Percentiles rank a stretch among this genome's conserved stretches.
Conservation (phyloP, 148 eudicot species). For the Amaranthus cruentus region DNA sequence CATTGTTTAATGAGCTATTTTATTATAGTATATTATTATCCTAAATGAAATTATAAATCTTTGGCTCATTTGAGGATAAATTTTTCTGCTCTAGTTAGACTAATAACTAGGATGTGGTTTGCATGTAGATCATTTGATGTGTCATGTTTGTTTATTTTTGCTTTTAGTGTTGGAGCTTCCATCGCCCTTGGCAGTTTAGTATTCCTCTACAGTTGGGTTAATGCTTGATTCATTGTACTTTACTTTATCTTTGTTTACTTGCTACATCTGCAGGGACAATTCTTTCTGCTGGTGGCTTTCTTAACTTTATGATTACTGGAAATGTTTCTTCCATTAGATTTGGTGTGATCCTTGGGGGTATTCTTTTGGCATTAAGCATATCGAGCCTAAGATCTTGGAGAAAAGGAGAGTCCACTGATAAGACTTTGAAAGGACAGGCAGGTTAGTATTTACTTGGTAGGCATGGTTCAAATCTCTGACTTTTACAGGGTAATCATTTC, state of each 20-base stretch:
- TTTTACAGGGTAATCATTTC: background rate
- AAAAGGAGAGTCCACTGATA: constrained; percentile 46
- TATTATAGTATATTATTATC: no score
- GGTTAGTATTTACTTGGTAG: constrained; percentile 39
- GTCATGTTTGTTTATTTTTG: no score
- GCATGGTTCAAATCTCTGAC: background rate
- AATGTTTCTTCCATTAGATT: constrained; percentile 75
- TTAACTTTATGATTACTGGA: constrained; percentile 83
- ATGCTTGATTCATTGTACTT: background rate
- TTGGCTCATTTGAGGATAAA: no score
- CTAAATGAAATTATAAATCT: no score
- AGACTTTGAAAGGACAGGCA: constrained; percentile 77
- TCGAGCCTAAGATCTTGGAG: constrained; percentile 82
- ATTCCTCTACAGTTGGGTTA: background rate
- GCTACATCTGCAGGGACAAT: constrained; percentile 53
- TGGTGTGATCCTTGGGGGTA: constrained; percentile 90
- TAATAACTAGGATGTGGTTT: no score
- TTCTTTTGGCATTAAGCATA: constrained; percentile 75
- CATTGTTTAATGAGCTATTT: no score
- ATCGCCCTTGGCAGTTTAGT: background rate
- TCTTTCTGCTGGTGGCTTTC: constrained; percentile 78
- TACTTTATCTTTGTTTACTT: background rate
- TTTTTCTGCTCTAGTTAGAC: no score
- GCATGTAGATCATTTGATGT: no score
- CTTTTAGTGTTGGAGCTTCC: background rate